Conservation (phyloP, 78 protist genomes). For the Tieghemostelium lacteum region DNA sequence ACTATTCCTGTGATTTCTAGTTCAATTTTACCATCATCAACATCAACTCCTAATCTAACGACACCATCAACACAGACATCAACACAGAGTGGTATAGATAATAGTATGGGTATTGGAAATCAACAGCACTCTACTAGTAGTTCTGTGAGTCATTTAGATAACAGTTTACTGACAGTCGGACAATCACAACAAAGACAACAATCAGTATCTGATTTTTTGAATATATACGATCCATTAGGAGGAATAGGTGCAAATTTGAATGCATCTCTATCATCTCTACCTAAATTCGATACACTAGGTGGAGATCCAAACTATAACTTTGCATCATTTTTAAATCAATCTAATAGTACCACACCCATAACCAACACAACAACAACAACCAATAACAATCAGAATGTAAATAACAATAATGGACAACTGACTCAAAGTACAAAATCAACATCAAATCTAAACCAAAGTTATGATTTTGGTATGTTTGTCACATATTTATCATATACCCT, state of each 20-base stretch:
- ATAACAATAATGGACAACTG: too few relatives aligned
- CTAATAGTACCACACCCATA: not conserved
- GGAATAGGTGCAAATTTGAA: not conserved
- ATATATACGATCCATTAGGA: not conserved
- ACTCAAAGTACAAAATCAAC: too few relatives aligned
- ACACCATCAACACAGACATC: too few relatives aligned
- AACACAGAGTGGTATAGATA: too few relatives aligned
- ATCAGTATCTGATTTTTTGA: too few relatives aligned
- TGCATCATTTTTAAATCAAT: not conserved
- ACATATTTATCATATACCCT: not conserved
- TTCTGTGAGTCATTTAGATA: too few relatives aligned
- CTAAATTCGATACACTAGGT: not conserved
- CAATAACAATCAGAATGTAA: not conserved
- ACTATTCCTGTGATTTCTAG: not conserved
- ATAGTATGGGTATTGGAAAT: too few relatives aligned
- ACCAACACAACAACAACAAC: not conserved
- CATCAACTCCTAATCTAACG: not conserved
- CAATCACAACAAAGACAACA: too few relatives aligned
- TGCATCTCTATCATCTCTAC: conserved; percentile 1
- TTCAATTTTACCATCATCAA: not conserved
- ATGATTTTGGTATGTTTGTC: conserved; percentile 2
- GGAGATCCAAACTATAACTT: not conserved
- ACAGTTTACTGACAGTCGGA: too few relatives aligned
- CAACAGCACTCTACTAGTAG: too few relatives aligned
- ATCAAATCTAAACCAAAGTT: conserved; percentile 10